Evolutionary conservation across 441 rosid genomes (phyloP).

Genomic region (Arabidopsis lyrata): DNA sequence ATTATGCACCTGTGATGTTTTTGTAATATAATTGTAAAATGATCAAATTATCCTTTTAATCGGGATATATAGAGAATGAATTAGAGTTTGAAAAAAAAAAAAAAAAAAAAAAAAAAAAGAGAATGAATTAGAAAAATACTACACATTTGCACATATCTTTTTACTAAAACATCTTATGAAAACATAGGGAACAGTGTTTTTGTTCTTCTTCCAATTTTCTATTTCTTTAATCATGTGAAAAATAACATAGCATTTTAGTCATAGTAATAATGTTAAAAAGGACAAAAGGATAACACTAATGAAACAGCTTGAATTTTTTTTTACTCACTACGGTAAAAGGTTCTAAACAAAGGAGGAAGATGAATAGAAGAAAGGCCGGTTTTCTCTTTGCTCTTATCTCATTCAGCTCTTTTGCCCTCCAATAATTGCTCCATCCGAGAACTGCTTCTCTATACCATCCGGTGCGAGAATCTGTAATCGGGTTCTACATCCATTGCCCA

Average conservation of each 20-base stretch:
- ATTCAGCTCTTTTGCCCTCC: slow-evolving; percentile 28
- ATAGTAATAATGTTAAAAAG: slow-evolving; percentile 10
- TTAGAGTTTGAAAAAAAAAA: not conserved
- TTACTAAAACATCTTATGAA: not conserved
- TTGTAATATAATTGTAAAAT: no score
- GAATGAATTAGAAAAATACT: not conserved
- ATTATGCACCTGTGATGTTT: no score
- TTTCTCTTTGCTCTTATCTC: slow-evolving; percentile 40
- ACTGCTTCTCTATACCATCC: slow-evolving; percentile 8
- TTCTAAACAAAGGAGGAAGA: slow-evolving; percentile 32
- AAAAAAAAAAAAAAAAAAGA: no score
- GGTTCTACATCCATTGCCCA: slow-evolving; percentile 99
- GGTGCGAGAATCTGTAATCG: slow-evolving; percentile 78
- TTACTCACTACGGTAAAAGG: slow-evolving; percentile 5
- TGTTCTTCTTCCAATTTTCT: not conserved
- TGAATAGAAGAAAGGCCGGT: slow-evolving; percentile 41
- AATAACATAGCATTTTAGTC: slow-evolving; percentile 16
- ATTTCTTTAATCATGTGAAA: slow-evolving; percentile 32
- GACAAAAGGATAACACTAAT: slow-evolving; percentile 18
- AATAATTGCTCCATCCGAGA: slow-evolving; percentile 31
- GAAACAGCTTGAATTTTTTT: not conserved
- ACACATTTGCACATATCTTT: not conserved
- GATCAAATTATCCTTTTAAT: no score
- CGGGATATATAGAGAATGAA: not conserved
- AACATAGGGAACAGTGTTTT: not conserved